Conservation (phyloP, 2,329 filamentous ascomycete species). For the Aspergillus sergii region DNA sequence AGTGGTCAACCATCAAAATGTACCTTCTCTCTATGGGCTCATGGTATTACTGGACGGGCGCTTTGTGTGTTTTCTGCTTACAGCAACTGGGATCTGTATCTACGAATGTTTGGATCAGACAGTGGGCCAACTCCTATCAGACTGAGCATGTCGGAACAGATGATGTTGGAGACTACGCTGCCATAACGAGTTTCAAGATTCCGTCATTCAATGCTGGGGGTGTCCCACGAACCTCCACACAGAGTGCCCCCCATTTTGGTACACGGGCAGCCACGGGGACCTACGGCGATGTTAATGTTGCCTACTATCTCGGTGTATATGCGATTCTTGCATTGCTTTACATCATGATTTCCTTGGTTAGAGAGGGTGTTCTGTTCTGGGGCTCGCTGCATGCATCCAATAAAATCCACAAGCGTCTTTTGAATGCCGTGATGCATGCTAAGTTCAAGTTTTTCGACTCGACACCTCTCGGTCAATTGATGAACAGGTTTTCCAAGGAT, state of each 20-base stretch:
- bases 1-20: slow-evolving; percentile 80
- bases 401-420: slow-evolving; percentile 77
- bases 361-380: slow-evolving; percentile 88
- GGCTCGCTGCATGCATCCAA: slow-evolving; percentile 87
- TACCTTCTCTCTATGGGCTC: slow-evolving; percentile 92
- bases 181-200: slow-evolving; percentile 37
- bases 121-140: slow-evolving; percentile 91
- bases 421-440: slow-evolving; percentile 78
- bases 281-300: slow-evolving; percentile 67
- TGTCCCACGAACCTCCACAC: slow-evolving; percentile 37
- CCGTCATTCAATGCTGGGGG: slow-evolving; percentile 41
- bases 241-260: slow-evolving; percentile 32
- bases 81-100: slow-evolving; percentile 86
- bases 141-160: slow-evolving; percentile 42
- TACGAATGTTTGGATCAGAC: slow-evolving; percentile 90
- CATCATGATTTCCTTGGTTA: slow-evolving; percentile 76
- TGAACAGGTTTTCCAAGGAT: slow-evolving; percentile 99
- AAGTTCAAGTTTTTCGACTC: slow-evolving; percentile 98
- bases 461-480: slow-evolving; percentile 91
- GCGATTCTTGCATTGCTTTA: slow-evolving; percentile 76
- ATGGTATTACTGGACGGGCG: slow-evolving; percentile 91
- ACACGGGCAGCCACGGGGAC: slow-evolving; percentile 18
- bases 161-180: slow-evolving; percentile 46
- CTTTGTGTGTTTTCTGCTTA: slow-evolving; percentile 71
- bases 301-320: slow-evolving; percentile 83